A percentile compares a stretch with the other conserved stretches of the same genome.
phyloP scores from a whole-genome alignment of 2,329 filamentous ascomycete genomes.

The Aspergillus persii region DNA sequence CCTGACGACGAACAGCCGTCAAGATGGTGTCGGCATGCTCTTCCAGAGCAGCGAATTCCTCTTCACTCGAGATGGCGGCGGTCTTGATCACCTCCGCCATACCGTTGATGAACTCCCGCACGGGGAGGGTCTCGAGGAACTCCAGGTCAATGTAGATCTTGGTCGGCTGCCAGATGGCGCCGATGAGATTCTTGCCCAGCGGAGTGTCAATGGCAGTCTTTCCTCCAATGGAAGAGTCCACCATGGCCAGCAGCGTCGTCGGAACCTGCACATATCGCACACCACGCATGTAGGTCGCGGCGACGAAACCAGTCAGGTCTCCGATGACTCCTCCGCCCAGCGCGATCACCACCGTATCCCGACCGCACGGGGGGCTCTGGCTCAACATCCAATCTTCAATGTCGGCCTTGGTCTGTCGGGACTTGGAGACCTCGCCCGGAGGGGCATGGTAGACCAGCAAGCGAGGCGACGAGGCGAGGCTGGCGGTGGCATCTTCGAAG shows the following conservation, averaged over 20 bases:
- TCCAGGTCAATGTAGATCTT: conserved; percentile 91
- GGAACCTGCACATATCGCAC: conserved; percentile 95
- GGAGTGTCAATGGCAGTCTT: conserved; percentile 98
- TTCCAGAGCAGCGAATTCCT: conserved; percentile 81
- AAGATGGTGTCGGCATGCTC: conserved; percentile 76
- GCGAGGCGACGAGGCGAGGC: conserved; percentile 54
- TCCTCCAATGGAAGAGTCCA: conserved; percentile 95
- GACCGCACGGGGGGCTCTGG: conserved; percentile 76
- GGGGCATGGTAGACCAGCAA: conserved; percentile 83
- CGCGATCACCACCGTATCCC: conserved; percentile 92
- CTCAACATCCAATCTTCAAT: conserved; percentile 97
- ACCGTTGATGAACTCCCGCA: conserved; percentile 93
- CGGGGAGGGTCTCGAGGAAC: conserved; percentile 86
- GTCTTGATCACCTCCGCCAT: conserved; percentile 99
- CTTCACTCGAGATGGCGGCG: conserved; percentile 90
- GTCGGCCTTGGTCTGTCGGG: conserved; percentile 86
- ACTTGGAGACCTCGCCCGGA: conserved; percentile 91
- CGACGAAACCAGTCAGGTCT: conserved; percentile 96
- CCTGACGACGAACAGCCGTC: conserved; percentile 63
- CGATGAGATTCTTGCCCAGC: conserved; percentile 92
- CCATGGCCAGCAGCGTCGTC: conserved; percentile 92
- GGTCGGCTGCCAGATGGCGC: conserved; percentile 93
- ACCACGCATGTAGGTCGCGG: conserved; percentile 97
- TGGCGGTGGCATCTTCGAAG: conserved; percentile 56
- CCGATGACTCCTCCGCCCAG: conserved; percentile 95